Percentiles rank a stretch among this genome's conserved stretches.
Conservation (phyloP, 1,139 yeast species). For the Blastobotrys raffinosifermentans region DNA sequence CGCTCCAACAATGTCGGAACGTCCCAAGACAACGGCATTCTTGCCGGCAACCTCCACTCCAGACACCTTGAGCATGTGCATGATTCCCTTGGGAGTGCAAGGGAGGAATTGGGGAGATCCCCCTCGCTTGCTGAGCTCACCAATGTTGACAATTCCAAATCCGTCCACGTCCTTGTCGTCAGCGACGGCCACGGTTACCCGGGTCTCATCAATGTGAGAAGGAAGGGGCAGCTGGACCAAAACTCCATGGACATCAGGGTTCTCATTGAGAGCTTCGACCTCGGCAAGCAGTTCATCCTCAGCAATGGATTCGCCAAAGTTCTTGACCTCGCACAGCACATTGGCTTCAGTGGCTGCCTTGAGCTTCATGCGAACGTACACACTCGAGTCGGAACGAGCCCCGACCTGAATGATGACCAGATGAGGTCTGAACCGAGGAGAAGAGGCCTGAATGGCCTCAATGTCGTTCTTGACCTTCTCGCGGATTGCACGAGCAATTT, state of each 20-base stretch:
- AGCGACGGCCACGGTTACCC: conserved; percentile 68
- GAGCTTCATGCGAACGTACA: conserved; percentile 93
- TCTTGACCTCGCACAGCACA: conserved; percentile 63
- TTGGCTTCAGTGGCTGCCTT: conserved; percentile 84
- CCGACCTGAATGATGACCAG: conserved; percentile 89
- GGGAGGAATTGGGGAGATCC: conserved; percentile 86
- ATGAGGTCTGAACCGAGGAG: conserved; percentile 65
- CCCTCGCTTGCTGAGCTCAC: conserved; percentile 84
- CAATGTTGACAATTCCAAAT: conserved; percentile 82
- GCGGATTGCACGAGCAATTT: conserved; percentile 43
- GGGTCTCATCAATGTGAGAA: conserved; percentile 67
- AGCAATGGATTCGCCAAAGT: conserved; percentile 51
- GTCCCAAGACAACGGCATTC: conserved; percentile 89
- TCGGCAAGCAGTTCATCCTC: conserved; percentile 46
- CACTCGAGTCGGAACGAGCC: conserved; percentile 78
- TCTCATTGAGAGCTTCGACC: conserved; percentile 60
- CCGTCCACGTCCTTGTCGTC: conserved; percentile 94
- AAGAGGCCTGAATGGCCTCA: conserved; percentile 44
- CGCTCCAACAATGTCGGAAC: conserved; percentile 94
- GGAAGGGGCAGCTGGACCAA: conserved; percentile 92
- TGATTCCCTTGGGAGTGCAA: conserved; percentile 94
- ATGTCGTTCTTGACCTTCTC: conserved; percentile 43
- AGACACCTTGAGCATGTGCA: conserved; percentile 63
- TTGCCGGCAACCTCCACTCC: conserved; percentile 65
- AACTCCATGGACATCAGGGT: conserved; percentile 73